These are phyloP conservation scores for Gracilaria domingensis DNA, from an alignment of 23 red algal genomes.

Conservation along the genomic window DNA sequence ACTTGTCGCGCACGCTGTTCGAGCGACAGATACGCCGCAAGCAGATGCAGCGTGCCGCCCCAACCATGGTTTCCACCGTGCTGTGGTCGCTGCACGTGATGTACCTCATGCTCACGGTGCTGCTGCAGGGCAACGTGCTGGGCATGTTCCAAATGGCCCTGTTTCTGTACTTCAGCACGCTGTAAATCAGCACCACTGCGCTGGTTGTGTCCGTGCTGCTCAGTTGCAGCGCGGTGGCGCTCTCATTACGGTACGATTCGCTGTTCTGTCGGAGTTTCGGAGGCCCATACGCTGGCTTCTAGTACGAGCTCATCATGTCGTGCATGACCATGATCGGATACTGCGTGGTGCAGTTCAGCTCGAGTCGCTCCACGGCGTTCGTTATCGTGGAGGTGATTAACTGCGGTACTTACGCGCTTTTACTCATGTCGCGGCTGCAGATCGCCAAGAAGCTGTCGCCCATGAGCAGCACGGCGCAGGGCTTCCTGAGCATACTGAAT, in stretches of 20 bases:
- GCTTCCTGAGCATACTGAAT: slow-evolving; percentile 8
- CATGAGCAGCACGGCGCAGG: slow-evolving; percentile 32
- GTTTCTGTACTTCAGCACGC: slow-evolving; percentile 36
- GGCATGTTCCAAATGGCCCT: slow-evolving; percentile 34
- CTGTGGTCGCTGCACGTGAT: background rate
- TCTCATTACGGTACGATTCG: background rate
- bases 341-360: slow-evolving; percentile 2
- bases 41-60: background rate
- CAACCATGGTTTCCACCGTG: background rate
- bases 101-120: slow-evolving; percentile 13
- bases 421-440: slow-evolving; percentile 28
- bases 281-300: slow-evolving; percentile 18
- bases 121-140: slow-evolving; percentile 44
- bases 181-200: slow-evolving; percentile 14
- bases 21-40: slow-evolving; percentile 3
- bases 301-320: slow-evolving; percentile 25
- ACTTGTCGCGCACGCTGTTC: slow-evolving; percentile 42
- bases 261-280: background rate
- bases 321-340: slow-evolving; percentile 21
- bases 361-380: background rate
- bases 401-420: slow-evolving; percentile 48
- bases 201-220: slow-evolving; percentile 50
- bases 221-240: slow-evolving; percentile 42
- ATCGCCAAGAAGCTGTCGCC: slow-evolving; percentile 40
- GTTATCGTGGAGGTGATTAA: slow-evolving; percentile 18